Base-by-base conservation (phyloP, 495 filamentous ascomycete species). In the Emericellopsis terricola region DNA sequence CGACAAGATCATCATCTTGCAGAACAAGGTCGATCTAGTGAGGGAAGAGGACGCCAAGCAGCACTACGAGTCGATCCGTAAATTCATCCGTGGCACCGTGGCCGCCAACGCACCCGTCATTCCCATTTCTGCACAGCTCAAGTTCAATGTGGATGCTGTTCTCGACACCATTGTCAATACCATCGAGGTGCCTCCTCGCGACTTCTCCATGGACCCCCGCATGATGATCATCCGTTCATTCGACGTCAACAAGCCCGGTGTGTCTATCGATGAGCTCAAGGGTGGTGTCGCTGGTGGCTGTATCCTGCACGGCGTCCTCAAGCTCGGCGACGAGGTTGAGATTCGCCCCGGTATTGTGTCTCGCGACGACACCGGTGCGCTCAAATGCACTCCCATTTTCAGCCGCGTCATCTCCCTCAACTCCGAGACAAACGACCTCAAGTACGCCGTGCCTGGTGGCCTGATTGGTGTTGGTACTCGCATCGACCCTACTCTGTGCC, bases 181-280 rank as follows among this genome's bases (percentile, higher is more conserved):
- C 49, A 93, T 97, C 41, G 91, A 91, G 14, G 76, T 96, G 15
- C 89, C 89, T 2, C 48, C 76, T 19, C 69, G 89, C 57, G 82
- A 94, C 55, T 96, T 96, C 64, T 66, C 73, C 37, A 73, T 76
- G 41, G 78, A 80, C 28, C 89, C 89, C 18, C 84, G 92, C 59
- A 93, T 97, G 81, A 97, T 97, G 46, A 76, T 96, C 47, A 97
- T 97, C 52, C 79, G 89, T 43, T 94, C 86, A 3, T 97, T 97
- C 55, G 89, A 97, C 49, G 91, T 97, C 44, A 97, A 97, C 73
- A 97, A 97, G 69, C 89, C 89, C 24, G 89, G 89, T 71, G 84
- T 91, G n/a, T 91, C 94, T 61, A 94, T 97, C 38, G 91, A 96
- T 20, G 91, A 97, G 44, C 68, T 97, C 41, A 96, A 96, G 70